These are phyloP conservation scores for Colletotrichum musae DNA, from an alignment of 2,329 filamentous ascomycete species.

Conservation along the genomic window DNA sequence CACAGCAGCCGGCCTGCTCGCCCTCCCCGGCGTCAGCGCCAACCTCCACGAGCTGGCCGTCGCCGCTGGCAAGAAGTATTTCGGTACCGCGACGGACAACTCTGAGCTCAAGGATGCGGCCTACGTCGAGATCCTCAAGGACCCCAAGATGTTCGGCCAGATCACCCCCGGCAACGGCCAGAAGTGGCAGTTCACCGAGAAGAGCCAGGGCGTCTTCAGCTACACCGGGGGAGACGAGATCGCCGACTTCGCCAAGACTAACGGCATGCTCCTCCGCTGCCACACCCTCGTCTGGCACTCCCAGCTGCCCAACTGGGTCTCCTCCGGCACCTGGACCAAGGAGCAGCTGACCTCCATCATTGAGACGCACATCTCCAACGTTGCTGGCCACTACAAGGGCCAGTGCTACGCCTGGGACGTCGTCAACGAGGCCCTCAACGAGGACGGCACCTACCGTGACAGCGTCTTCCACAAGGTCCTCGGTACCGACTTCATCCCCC, in stretches of 20 bases:
- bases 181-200: constrained; percentile 76
- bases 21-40: constrained; percentile 40
- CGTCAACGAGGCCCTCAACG: constrained; percentile 62
- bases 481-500: constrained; percentile 60
- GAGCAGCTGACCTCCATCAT: constrained; percentile 53
- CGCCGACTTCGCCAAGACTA: constrained; percentile 56
- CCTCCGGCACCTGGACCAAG: constrained; percentile 55
- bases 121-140: constrained; percentile 68
- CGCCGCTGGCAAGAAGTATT: constrained; percentile 62
- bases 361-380: constrained; percentile 65
- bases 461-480: constrained; percentile 59
- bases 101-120: constrained; percentile 61
- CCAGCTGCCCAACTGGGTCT: constrained; percentile 63
- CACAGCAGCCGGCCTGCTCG: constrained; percentile 38
- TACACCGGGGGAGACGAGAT: constrained; percentile 71
- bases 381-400: constrained; percentile 59
- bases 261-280: constrained; percentile 58
- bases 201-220: constrained; percentile 68
- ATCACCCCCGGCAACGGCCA: constrained; percentile 76
- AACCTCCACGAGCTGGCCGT: constrained; percentile 54
- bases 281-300: constrained; percentile 63
- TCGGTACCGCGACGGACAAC: constrained; percentile 76
- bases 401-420: constrained; percentile 68
- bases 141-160: constrained; percentile 75
- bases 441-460: constrained; percentile 56